A percentile compares a stretch with the other conserved stretches of the same genome.
phyloP scores from a whole-genome alignment of 768 basidiomycete species.

The Suillus weaverae region DNA sequence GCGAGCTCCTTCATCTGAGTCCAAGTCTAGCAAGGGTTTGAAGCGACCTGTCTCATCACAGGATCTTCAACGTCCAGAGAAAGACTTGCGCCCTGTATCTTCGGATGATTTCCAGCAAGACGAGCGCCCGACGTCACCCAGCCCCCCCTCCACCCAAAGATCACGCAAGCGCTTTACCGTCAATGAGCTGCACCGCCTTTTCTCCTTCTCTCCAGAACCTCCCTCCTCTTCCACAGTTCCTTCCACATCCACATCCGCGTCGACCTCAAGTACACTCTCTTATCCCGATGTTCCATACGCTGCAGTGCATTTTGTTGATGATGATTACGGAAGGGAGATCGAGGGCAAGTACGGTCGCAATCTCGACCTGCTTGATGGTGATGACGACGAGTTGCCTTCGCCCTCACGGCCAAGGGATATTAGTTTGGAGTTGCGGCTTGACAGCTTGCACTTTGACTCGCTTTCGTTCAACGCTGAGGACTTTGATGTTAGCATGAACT shows the following conservation, averaged over 20 bases:
- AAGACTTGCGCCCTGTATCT: conserved; percentile 3
- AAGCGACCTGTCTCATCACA: background rate
- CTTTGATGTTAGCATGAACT: conserved; percentile 38
- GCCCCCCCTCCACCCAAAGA: conserved; percentile 34
- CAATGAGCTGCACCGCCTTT: conserved; percentile 36
- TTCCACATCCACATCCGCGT: conserved; percentile 15
- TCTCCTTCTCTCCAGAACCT: conserved; percentile 24
- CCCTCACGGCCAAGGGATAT: conserved; percentile 34
- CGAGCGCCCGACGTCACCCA: conserved; percentile 34
- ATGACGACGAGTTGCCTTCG: conserved; percentile 5
- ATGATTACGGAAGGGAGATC: conserved; percentile 18
- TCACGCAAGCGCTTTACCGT: conserved; percentile 35
- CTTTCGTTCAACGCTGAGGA: conserved; percentile 65
- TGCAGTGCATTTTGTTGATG: conserved; percentile 19
- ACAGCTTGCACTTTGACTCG: conserved; percentile 72
- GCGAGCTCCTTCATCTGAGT: background rate
- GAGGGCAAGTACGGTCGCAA: conserved; percentile 14
- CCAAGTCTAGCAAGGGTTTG: conserved; percentile 1
- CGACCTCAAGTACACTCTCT: conserved; percentile 11
- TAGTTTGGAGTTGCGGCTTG: conserved; percentile 65
- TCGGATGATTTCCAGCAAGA: conserved; percentile 10
- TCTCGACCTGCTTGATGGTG: conserved; percentile 9
- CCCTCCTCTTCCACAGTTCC: conserved; percentile 6
- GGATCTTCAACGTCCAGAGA: background rate
- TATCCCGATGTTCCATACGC: conserved; percentile 18